Evolutionary conservation across 1,139 yeast genomes (phyloP), one percentile per base, ranked within the genome.

Genomic region (Yamadazyma triangularis): DNA sequence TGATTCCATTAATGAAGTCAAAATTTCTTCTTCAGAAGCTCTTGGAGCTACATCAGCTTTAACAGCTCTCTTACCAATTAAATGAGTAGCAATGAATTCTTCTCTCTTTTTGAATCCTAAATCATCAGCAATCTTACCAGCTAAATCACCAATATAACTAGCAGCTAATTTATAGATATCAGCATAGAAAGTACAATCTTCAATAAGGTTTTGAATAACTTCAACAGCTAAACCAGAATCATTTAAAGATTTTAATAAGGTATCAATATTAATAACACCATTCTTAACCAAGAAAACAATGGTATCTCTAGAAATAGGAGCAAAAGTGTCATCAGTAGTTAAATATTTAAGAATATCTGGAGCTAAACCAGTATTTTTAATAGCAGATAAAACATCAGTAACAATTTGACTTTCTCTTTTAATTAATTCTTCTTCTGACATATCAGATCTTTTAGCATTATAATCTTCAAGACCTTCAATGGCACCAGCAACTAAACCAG

Each of bases 141-240:
- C 58, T 49, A 65, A 61, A 46, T 57, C 52, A 26, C 46, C 42
- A 31, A 67, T 57, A 44, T 50, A 52, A 24, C 43, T 31, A 31
- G 52, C 49, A 15, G 67, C 70, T 35, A 65, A 42, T 36, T 59
- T 51, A 50, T 59, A 67, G 39, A 67, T 64, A 35, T 59, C 58
- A 28, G 64, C 56, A 44, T 67, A 67, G 51, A 66, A 62, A 15
- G 51, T 40, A 59, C 73, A 67, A 48, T 67, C 63, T 36, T 38
- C 42, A 42, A 67, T 62, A 45, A 67, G 51, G 42, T 54, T 55
- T 33, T 59, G 44, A 35, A 67, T 60, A 33, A 66, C 66, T 21
- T 46, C 51, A 28, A 53, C 63, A 27, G 70, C 69, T 43, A 67
- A 60, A 28, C 72, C 72, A 25, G 73, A 65, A 35, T 66, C 65